Evolutionary conservation across 108 stramenopile genomes (phyloP).

Genomic region (Mediolabrus comicus): DNA sequence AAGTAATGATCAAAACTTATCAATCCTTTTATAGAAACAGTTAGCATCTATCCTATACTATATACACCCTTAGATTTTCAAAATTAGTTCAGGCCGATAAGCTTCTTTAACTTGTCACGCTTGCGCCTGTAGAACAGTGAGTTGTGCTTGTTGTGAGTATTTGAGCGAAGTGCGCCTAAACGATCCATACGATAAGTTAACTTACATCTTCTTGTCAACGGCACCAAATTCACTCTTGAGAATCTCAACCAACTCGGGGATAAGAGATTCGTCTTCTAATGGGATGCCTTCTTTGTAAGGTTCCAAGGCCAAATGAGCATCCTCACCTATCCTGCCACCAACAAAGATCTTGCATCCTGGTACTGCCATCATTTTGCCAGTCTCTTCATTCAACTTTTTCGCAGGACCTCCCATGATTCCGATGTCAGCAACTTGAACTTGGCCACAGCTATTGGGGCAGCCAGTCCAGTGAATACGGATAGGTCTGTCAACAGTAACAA

Average conservation of each 20-base stretch:
- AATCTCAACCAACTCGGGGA: conserved; percentile 75
- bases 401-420: conserved; percentile 96
- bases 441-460: conserved; percentile 94
- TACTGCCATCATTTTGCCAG: conserved; percentile 88
- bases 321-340: conserved; percentile 87
- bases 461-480: conserved; percentile 97
- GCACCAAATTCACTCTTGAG: conserved; percentile 80
- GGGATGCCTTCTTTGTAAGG: conserved; percentile 71
- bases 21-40: not conserved
- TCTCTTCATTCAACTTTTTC: conserved; percentile 58
- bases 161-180: too few relatives aligned
- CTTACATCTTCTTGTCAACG: conserved; percentile 56
- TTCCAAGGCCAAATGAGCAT: conserved; percentile 79
- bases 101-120: conserved; percentile 21
- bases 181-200: too few relatives aligned
- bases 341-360: conserved; percentile 94
- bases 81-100: conserved; percentile 4
- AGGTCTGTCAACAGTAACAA: conserved; percentile 76
- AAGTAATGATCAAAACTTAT: not conserved
- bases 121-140: too few relatives aligned
- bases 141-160: too few relatives aligned
- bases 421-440: conserved; percentile 94
- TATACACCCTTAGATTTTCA: not conserved
- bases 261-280: conserved; percentile 69
- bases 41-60: not conserved